phyloP scores from a whole-genome alignment of 345 rosid species.

The Eucalyptus melliodora region DNA sequence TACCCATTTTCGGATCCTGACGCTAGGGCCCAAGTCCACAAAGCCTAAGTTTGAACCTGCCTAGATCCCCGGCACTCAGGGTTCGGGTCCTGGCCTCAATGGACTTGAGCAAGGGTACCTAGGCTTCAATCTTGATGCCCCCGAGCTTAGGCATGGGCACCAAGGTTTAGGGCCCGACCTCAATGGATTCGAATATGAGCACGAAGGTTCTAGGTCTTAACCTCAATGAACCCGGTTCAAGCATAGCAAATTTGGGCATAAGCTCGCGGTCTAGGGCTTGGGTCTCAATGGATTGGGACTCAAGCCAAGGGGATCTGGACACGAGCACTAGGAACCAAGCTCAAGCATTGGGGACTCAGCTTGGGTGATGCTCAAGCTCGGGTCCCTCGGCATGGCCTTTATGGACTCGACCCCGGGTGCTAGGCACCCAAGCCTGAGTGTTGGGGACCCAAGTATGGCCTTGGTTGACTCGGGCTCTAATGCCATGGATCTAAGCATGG shows the following conservation, averaged over 20 bases:
- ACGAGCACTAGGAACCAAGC: too few relatives aligned
- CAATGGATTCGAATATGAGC: not conserved
- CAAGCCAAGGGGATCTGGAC: not conserved
- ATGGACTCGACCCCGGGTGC: fast-evolving
- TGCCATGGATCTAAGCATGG: not conserved
- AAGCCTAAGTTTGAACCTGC: not conserved
- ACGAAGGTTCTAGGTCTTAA: fast-evolving
- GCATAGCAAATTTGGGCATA: too few relatives aligned
- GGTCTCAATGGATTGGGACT: not conserved
- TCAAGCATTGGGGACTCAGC: too few relatives aligned
- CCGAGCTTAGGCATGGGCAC: too few relatives aligned
- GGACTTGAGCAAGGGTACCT: not conserved
- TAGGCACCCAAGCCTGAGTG: fast-evolving
- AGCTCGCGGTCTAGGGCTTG: too few relatives aligned
- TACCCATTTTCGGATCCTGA: not conserved
- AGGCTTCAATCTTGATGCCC: too few relatives aligned
- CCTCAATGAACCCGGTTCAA: not conserved
- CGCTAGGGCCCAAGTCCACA: not conserved
- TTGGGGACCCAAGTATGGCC: not conserved
- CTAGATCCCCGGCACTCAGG: not conserved
- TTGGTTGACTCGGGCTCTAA: not conserved
- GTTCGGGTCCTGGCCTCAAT: fast-evolving
- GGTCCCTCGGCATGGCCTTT: not conserved
- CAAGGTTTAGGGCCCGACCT: not conserved
- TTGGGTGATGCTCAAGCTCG: too few relatives aligned